Conservation (phyloP, 2,329 filamentous ascomycete genomes). For the Talaromyces atroroseus region DNA sequence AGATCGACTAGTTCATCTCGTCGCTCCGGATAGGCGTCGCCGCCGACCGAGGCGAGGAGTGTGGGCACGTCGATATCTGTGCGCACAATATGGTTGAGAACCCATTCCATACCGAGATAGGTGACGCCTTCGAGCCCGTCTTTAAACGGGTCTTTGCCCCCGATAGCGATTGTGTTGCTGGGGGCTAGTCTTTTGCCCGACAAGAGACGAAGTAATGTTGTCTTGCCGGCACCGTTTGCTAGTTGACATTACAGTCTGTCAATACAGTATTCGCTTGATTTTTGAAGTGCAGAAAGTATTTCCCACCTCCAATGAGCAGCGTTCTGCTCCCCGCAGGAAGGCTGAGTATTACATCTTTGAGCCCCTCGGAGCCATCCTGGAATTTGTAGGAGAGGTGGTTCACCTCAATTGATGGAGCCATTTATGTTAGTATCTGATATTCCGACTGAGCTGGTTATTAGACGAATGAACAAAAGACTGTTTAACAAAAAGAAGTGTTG, state of each 20-base stretch:
- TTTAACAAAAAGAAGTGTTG: background rate
- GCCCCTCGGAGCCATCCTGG: conserved; percentile 74
- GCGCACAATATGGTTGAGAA: conserved; percentile 91
- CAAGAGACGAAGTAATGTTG: conserved; percentile 87
- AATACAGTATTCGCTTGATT: background rate
- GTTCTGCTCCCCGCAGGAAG: conserved; percentile 81
- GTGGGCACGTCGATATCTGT: conserved; percentile 90
- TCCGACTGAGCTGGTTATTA: background rate
- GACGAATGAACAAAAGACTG: background rate
- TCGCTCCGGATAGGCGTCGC: conserved; percentile 72
- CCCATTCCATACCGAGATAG: conserved; percentile 96
- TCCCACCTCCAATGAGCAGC: conserved; percentile 73
- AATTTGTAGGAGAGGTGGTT: conserved; percentile 80
- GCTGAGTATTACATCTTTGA: conserved; percentile 66
- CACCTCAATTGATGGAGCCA: conserved; percentile 62
- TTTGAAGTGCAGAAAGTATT: conserved; percentile 19
- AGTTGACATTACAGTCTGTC: conserved; percentile 17
- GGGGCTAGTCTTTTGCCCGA: conserved; percentile 93
- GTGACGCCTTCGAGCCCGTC: conserved; percentile 87
- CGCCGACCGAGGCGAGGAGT: conserved; percentile 78
- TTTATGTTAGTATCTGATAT: background rate
- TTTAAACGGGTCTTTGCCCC: conserved; percentile 86
- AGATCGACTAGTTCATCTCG: conserved; percentile 82
- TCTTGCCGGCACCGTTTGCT: conserved; percentile 96
- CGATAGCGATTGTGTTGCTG: conserved; percentile 65